Evolutionary conservation across 352 stramenopile genomes (phyloP).

Genomic region (Pythium aquatile): DNA sequence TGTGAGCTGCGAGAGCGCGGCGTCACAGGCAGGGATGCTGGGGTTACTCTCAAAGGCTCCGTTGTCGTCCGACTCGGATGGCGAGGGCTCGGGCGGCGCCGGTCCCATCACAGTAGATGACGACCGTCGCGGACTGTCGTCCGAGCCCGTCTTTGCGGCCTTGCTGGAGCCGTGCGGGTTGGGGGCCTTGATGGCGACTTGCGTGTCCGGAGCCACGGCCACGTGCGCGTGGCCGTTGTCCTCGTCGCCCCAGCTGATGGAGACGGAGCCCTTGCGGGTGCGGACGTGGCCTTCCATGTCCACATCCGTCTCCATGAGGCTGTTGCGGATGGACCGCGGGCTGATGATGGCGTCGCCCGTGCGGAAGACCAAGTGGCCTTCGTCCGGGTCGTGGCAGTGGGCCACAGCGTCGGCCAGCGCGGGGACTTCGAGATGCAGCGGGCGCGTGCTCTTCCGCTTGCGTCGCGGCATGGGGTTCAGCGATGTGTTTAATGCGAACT

Average conservation of each 20-base stretch:
- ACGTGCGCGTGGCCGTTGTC: slow-evolving; percentile 3
- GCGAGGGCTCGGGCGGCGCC: slow-evolving; percentile 12
- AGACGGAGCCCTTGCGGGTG: slow-evolving; percentile 30
- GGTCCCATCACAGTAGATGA: slow-evolving; percentile 11
- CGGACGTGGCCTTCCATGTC: slow-evolving; percentile 43
- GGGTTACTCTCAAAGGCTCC: slow-evolving; percentile 9
- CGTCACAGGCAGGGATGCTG: slow-evolving; percentile 19
- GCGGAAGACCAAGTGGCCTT: slow-evolving; percentile 46
- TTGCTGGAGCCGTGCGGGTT: not conserved
- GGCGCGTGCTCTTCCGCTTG: slow-evolving; percentile 15
- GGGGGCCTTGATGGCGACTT: not conserved
- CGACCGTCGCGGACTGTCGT: not conserved
- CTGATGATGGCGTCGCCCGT: slow-evolving; percentile 62
- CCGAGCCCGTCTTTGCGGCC: not conserved
- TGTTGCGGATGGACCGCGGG: slow-evolving; percentile 65
- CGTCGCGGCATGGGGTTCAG: slow-evolving; percentile 23
- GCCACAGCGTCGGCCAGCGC: slow-evolving; percentile 29
- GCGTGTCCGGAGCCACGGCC: not conserved
- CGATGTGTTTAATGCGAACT: not conserved
- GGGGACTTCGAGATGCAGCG: slow-evolving; percentile 26
- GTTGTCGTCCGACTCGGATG: slow-evolving; percentile 1
- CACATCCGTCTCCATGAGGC: slow-evolving; percentile 52
- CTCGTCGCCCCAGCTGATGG: slow-evolving; percentile 13
- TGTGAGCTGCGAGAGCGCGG: slow-evolving; percentile 50
- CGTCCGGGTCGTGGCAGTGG: slow-evolving; percentile 33